Evolutionary conservation across 2,329 filamentous ascomycete genomes (phyloP).

Genomic region (Trichoderma lentiforme): DNA sequence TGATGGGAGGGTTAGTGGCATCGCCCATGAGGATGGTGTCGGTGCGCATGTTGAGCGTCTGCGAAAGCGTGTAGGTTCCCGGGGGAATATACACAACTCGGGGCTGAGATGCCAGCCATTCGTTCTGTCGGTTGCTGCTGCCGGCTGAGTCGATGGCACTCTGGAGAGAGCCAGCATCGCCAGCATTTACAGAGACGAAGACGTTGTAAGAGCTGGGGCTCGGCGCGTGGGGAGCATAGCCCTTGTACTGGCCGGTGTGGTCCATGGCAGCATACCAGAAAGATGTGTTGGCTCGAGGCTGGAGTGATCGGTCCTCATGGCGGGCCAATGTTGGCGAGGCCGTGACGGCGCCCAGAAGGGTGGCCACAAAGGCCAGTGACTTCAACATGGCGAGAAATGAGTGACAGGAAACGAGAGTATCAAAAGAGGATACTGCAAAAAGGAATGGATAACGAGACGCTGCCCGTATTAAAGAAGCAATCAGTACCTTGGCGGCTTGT

Average conservation of each 20-base stretch:
- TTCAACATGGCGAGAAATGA: constrained; percentile 20
- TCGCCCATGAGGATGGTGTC: constrained; percentile 47
- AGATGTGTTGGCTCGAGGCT: constrained; percentile 20
- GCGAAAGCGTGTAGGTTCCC: constrained; percentile 39
- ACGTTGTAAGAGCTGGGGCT: constrained; percentile 37
- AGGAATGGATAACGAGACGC: not conserved
- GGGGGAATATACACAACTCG: constrained; percentile 40
- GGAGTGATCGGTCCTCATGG: not conserved
- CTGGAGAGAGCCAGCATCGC: constrained; percentile 38
- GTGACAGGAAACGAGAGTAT: not conserved
- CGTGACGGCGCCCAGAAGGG: constrained; percentile 21
- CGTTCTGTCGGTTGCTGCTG: constrained; percentile 31
- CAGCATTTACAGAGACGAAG: constrained; percentile 36
- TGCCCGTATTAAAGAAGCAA: not conserved
- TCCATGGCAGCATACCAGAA: constrained; percentile 45
- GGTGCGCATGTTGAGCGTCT: constrained; percentile 41
- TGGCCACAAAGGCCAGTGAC: constrained; percentile 15
- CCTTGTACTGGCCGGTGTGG: constrained; percentile 34
- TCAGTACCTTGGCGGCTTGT: not conserved
- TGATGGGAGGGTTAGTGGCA: constrained; percentile 39
- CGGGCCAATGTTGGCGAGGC: constrained; percentile 19
- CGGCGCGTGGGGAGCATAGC: constrained; percentile 40
- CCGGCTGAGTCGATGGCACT: constrained; percentile 38
- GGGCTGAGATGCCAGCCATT: constrained; percentile 44
- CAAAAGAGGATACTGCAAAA: not conserved